Base-by-base conservation (phyloP, 805 yeast genomes). In the Metschnikowia continentalis region DNA sequence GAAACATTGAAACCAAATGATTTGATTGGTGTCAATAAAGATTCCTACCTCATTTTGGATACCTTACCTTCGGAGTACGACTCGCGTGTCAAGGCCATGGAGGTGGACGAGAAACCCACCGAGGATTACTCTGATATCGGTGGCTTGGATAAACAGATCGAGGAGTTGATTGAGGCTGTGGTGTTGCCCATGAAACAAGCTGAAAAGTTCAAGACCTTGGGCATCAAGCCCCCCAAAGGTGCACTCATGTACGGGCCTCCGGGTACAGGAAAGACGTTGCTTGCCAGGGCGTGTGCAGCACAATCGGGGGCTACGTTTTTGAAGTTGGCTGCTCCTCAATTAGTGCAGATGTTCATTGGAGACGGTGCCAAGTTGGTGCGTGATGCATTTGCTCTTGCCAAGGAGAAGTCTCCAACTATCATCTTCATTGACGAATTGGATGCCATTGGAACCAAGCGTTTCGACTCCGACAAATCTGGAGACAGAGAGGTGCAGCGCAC, bases 81-180 rank as follows among this genome's bases (percentile, higher is more conserved):
- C 69, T 87, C 96, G 49, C 81, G 99, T 62, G 99, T 94, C 47
- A 94, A 94, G 73, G 98, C 98, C 11, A 89, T 94, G 99, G 99
- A 94, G 70, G 99, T 94, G 47, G 99, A 94, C 67, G 99, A 94
- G 72, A 91, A 92, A 66, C 99, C 99, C 53, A 87, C 96, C 1
- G 99, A 94, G 69, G 90, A 96, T 10, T 94, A 94, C 66, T 84
- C 95, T 1, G 99, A 94, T 68, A 95, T 94, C 60, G 99, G 99
- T 65, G 99, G 99, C 10, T 78, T 94, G 61, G 98, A 92, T 52
- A 58, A 57, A 54, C 61, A 58, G 42, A 58, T 58, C 46, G 61
- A 58, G 53, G 61, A 58, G 51, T 53, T 58, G 55, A 58, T 58
- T 41, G 61, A 58, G 55, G 61, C 61, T 23, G 61, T 58, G 46